Percentiles rank a stretch among this genome's conserved stretches.
phyloP scores from a whole-genome alignment of 176 grass and related monocot genomes.

The Pharus latifolius region DNA sequence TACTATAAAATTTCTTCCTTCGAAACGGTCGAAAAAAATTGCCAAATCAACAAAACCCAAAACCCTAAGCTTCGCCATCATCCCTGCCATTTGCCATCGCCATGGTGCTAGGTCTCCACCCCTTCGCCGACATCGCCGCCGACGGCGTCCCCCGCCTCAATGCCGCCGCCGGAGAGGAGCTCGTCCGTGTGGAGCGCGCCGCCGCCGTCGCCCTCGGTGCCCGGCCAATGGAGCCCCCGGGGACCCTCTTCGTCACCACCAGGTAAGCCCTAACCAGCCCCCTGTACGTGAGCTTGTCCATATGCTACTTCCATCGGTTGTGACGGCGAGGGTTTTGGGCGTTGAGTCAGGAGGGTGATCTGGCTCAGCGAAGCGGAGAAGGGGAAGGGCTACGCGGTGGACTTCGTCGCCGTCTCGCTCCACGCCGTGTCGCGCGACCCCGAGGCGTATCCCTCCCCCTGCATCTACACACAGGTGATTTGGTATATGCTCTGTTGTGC shows the following conservation, averaged over 20 bases:
- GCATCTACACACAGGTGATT: constrained; percentile 60
- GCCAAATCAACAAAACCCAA: background rate
- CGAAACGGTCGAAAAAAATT: too few species aligned
- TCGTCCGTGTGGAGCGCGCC: constrained; percentile 38
- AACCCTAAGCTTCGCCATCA: background rate
- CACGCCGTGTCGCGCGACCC: constrained; percentile 64
- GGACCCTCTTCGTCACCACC: constrained; percentile 58
- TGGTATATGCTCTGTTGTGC: background rate
- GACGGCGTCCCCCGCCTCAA: constrained; percentile 36
- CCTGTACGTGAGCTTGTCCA: background rate
- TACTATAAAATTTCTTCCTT: too few species aligned
- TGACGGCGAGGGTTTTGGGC: background rate
- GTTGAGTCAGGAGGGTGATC: constrained; percentile 48
- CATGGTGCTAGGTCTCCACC: constrained; percentile 57
- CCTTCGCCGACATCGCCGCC: constrained; percentile 26
- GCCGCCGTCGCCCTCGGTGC: constrained; percentile 37
- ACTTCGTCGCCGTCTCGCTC: constrained; percentile 61
- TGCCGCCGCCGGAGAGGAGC: constrained; percentile 36
- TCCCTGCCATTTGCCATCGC: background rate
- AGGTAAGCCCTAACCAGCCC: constrained; percentile 14
- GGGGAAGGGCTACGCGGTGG: constrained; percentile 45
- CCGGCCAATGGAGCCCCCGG: constrained; percentile 23
- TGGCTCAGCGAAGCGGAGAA: constrained; percentile 46
- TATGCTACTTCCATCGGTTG: background rate
- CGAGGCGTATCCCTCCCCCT: constrained; percentile 40